A percentile compares a stretch with the other conserved stretches of the same genome.
phyloP scores from a whole-genome alignment of 305 asterid species.

The Galium porrigens region DNA sequence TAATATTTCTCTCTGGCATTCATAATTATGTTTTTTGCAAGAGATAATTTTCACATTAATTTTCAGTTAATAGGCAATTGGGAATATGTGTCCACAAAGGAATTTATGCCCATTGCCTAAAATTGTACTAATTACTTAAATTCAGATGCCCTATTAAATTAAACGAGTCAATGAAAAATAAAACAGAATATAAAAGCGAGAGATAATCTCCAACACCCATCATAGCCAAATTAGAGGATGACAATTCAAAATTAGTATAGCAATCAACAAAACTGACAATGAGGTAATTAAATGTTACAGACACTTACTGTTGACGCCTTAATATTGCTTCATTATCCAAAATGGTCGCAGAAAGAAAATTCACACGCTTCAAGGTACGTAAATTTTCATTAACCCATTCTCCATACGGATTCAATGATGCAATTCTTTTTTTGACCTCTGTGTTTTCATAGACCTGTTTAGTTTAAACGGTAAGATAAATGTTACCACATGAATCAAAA shows the following conservation, averaged over 20 bases:
- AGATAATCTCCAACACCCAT: neutral
- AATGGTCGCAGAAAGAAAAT: conserved; percentile 48
- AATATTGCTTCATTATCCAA: conserved; percentile 75
- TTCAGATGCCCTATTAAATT: neutral
- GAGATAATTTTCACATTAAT: neutral
- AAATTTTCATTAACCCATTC: conserved; percentile 84
- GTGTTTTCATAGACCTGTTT: conserved; percentile 82
- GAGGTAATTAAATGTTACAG: conserved; percentile 14
- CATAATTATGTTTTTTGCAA: conserved; percentile 2
- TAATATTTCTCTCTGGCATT: neutral
- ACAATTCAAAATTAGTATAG: neutral
- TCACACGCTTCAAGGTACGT: conserved; percentile 54
- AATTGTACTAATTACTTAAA: neutral
- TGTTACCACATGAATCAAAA: neutral
- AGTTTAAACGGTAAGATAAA: conserved; percentile 16
- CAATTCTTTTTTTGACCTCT: conserved; percentile 86
- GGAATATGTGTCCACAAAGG: neutral
- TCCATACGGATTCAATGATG: conserved; percentile 68
- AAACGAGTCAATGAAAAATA: neutral
- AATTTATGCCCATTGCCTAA: neutral
- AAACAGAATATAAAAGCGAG: neutral
- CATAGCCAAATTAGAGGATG: neutral
- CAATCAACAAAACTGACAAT: neutral
- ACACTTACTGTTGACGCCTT: conserved; percentile 83
- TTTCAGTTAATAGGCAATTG: neutral